These are phyloP conservation scores for Thielaviopsis musarum DNA, from an alignment of 2,329 filamentous ascomycete species.

Conservation along the genomic window DNA sequence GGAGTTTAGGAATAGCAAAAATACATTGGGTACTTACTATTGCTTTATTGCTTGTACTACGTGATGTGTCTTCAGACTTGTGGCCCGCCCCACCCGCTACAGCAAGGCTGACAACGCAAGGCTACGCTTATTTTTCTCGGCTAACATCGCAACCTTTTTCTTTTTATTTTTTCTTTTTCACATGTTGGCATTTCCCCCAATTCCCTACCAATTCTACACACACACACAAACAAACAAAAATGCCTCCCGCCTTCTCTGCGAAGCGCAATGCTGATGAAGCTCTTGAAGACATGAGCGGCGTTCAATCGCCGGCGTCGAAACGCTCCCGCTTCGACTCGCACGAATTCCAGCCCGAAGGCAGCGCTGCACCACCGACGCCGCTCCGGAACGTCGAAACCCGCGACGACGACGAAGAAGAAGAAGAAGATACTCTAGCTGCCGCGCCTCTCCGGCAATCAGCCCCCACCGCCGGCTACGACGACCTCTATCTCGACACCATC, in stretches of 20 bases:
- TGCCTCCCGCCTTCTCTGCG: not conserved
- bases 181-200: not conserved
- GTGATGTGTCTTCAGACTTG: not conserved
- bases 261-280: slow-evolving; percentile 46
- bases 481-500: slow-evolving; percentile 96
- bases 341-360: slow-evolving; percentile 14
- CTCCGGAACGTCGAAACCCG: slow-evolving; percentile 13
- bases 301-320: slow-evolving; percentile 42
- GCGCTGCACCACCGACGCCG: slow-evolving; percentile 6
- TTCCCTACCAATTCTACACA: not conserved
- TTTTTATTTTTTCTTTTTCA: not conserved
- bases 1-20: slow-evolving; percentile 9
- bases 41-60: not conserved
- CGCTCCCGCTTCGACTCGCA: slow-evolving; percentile 30
- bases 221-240: not conserved
- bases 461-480: slow-evolving; percentile 75
- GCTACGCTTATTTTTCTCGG: not conserved
- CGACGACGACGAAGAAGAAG: slow-evolving; percentile 25
- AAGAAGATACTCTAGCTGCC: slow-evolving; percentile 21
- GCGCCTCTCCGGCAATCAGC: slow-evolving; percentile 53
- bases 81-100: not conserved
- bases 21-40: slow-evolving; percentile 4
- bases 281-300: slow-evolving; percentile 37
- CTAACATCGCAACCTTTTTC: not conserved
- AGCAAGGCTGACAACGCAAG: slow-evolving; percentile 4